Base-by-base conservation (phyloP, 495 filamentous ascomycete genomes). In the Rhypophila decipiens region DNA sequence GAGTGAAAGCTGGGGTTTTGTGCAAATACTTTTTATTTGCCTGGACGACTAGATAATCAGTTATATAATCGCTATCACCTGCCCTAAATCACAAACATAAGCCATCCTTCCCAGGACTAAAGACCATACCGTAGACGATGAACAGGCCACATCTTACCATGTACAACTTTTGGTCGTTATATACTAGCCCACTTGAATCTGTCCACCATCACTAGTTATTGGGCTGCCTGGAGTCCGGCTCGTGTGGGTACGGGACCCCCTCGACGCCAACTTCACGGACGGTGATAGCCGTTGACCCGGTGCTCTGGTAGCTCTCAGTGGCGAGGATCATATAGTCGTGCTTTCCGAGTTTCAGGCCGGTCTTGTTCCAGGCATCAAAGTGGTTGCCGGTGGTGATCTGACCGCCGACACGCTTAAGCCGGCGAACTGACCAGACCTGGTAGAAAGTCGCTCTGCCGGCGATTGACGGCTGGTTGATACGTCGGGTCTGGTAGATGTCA, bases 301-400 rank as follows among this genome's bases (percentile, higher is more conserved):
- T 66, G 52, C 67, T 69, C 55, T 69, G 63, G 55, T 77, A 78
- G 1, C 75, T 73, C 67, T 79, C 76, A 10, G 69, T 73, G 22
- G 76, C 75, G 15, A 84, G 60, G 52, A 83, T 81, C 69, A 78
- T 74, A 62, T 82, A 82, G 61, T 82, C 67, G 62, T 76, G 74
- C 1, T 60, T 60, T 0, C 78, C 78, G 11, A 83, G 55, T 24
- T 64, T 61, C 65, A 84, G 61, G 5, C 73, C 73, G 33, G 52
- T 52, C 13, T 42, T 45, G 4, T 62, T 60, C 82, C 83, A 86
- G 15, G 77, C 79, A 53, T 79, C 68, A 60, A 86, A 86, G 65
- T 84, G 82, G 51, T 77, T 80, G 34, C 63, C 50, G 39, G 68
- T 64, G 37, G 56, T 73, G 50, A 79, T 68, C 19, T 63, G 60